Evolutionary conservation across 306 rosid genomes (phyloP), one percentile per base, ranked within the genome.

Genomic region (Senna siamea): DNA sequence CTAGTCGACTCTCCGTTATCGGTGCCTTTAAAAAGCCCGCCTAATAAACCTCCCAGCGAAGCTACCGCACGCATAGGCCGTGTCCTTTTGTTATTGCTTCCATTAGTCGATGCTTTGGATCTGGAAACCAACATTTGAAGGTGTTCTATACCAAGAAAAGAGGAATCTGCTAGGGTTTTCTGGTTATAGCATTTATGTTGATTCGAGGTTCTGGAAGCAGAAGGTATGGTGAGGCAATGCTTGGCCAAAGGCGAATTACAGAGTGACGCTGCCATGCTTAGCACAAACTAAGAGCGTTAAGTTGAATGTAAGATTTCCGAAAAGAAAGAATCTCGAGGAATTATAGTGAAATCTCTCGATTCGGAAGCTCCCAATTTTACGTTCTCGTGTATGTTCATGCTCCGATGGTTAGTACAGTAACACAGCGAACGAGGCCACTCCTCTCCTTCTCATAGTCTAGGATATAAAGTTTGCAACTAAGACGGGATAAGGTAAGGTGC

Each of bases 1-100:
- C 96, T 80, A 15, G 99, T 87, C 57, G 90, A 78, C 78, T 94
- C 97, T 3, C 99, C 99, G 5, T 93, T 89, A 76, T 92, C 99
- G 0, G 81, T 60, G 7, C 97, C 95, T 73, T 86, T 88, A 75
- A 94, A 94, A 47, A 94, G 85, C 10, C 97, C 93, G 47, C 99
- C 87, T 1, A 94, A 75, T 20, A 94, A 80, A 4, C 99, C 99
- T 65, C 99, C 97, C 22, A 94, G 82, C 13, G 97, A 87, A 18
- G 93, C 96, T 14, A 61, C 81, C n/a, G 83, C 76, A 34, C 53
- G 76, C 43, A 61, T 35, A 23, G 60, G 81, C 60, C 79, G 82
- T 57, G 54, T 26, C 66, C 76, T 69, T 19, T 32, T 50, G 43
- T 46, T 30, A 22, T 43, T 32, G 56, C 41, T 37, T 20, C 41